Base-by-base conservation (phyloP, 2,329 filamentous ascomycete genomes). In the Phaeosphaeriaceae sp. region DNA sequence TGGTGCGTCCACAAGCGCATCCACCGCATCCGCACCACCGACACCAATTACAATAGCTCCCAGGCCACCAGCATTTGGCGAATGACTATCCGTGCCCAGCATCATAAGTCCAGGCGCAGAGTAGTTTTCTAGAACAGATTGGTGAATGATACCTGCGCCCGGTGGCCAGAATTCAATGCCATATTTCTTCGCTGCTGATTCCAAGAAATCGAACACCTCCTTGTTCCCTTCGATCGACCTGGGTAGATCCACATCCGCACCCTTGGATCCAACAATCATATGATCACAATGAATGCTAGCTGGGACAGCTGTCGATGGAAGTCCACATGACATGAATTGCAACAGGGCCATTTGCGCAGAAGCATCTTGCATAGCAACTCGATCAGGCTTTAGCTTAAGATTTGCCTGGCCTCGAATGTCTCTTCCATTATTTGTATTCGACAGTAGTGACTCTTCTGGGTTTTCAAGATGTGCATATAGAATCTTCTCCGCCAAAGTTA, bases 231-330 rank as follows among this genome's bases (percentile, higher is more conserved):
- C 82, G 55, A 99, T 95, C 34, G 92, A 94, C 26, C 87, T 85
- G 21, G 88, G 84, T 54, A 99, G 77, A 77, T 99, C 94, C 18
- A 86, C 83, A 65, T 93, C 87, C 29, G 93, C 94, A 50, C 94
- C 94, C 71, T 87, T 89, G 76, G 95, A 88, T 48, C 93, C 94
- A 54, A 34, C 32, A 34, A 34, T 97, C 86, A 99, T 87, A 75
- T 99, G 94, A 78, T 99, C 94, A 77, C 94, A 99, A 79, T 99
- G 94, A 63, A 97, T 97, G 74, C 92, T 97, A 40, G 94, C 93
- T 9, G 94, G 94, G 41, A 99, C 93, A 8, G 92, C 92, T 2
- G 94, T 96, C 51, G 86, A 86, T 21, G 88, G 89, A 45, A 99
- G 82, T 46, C 91, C 90, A 75, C 94, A 99, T 21, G 90, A 90